Conservation (phyloP, 805 yeast genomes). For the Wickerhamiella domercqiae region DNA sequence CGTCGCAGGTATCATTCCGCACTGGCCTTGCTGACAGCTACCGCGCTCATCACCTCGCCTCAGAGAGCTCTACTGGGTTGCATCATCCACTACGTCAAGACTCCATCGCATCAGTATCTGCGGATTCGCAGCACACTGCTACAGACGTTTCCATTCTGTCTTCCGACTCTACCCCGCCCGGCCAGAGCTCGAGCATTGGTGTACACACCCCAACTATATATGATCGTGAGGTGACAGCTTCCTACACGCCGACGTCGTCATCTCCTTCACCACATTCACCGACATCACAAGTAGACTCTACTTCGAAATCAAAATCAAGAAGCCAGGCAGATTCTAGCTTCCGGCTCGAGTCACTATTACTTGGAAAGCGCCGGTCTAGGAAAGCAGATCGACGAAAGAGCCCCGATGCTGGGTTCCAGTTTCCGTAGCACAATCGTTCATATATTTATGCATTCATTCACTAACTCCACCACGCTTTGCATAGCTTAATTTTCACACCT, state of each 20-base stretch:
- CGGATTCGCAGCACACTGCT: constrained; percentile 3
- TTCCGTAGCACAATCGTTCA: constrained; percentile 9
- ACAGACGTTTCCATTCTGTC: no score
- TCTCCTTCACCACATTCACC: background rate
- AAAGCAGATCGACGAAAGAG: constrained; percentile 4
- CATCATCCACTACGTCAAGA: background rate
- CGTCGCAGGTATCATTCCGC: constrained; percentile 64
- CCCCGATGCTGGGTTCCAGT: constrained; percentile 10
- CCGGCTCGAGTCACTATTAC: constrained; percentile 22
- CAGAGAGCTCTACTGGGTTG: background rate
- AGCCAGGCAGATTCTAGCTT: constrained; percentile 20
- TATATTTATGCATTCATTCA: background rate
- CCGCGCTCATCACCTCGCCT: constrained; percentile 9
- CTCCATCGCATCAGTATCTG: background rate
- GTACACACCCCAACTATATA: constrained; percentile 1
- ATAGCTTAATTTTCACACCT: background rate
- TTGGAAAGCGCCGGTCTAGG: constrained; percentile 19
- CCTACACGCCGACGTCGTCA: background rate
- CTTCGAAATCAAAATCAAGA: constrained; percentile 1
- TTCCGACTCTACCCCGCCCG: background rate
- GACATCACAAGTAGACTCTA: background rate
- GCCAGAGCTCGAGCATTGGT: no score
- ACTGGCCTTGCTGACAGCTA: constrained; percentile 59
- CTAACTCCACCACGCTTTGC: background rate
- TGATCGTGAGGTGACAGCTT: constrained; percentile 2